Evolutionary conservation across 2,329 filamentous ascomycete species (phyloP).

Genomic region (Penicillium sp.): DNA sequence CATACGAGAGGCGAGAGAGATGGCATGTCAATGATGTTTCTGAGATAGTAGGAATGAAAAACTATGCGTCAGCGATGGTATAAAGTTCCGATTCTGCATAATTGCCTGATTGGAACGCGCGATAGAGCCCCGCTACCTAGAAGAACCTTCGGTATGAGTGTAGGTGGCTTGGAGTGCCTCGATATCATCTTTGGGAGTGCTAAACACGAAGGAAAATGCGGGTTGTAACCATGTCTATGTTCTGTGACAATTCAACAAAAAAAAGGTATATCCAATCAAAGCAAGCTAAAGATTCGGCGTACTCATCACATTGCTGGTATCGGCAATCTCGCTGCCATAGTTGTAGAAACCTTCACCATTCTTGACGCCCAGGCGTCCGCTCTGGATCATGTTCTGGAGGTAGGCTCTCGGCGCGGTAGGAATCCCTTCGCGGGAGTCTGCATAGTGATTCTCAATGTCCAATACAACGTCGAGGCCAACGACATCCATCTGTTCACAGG

Average conservation of each 20-base stretch:
- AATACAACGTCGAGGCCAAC: conserved; percentile 46
- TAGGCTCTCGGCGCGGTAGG: conserved; percentile 36
- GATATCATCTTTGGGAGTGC: no score
- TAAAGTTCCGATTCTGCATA: not conserved
- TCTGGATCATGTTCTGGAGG: conserved; percentile 34
- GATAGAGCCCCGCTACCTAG: no score
- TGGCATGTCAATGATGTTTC: not conserved
- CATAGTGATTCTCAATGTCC: conserved; percentile 46
- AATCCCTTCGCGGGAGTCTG: conserved; percentile 32
- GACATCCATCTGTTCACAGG: conserved; percentile 46
- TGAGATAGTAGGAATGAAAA: not conserved
- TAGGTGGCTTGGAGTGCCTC: no score
- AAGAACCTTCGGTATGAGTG: no score
- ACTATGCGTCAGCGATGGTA: not conserved
- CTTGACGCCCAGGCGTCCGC: conserved; percentile 39
- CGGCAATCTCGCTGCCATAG: conserved; percentile 18
- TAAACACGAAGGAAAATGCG: not conserved
- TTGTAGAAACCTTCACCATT: conserved; percentile 38
- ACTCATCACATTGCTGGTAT: not conserved
- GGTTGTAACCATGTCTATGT: not conserved
- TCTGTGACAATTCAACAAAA: not conserved
- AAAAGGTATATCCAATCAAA: not conserved
- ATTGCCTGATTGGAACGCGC: no score
- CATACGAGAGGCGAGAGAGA: no score
- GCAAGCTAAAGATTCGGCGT: not conserved